phyloP scores from a whole-genome alignment of 495 filamentous ascomycete genomes.

The Penicillium taxi region DNA sequence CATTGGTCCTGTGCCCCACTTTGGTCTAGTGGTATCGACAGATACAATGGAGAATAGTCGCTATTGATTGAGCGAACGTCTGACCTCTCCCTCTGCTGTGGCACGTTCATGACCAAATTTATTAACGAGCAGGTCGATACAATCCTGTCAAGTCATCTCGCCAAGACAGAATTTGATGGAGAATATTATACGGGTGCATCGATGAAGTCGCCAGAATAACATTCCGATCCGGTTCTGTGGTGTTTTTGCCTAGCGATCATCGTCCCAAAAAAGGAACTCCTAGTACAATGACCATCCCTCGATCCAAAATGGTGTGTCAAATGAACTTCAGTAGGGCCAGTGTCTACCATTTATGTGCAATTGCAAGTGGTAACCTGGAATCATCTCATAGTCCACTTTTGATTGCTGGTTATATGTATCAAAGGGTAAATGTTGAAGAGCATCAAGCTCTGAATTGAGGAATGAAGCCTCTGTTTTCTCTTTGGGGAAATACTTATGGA shows the following conservation, averaged over 20 bases:
- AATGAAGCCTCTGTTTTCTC: conserved; percentile 6
- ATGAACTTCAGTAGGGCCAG: conserved; percentile 37
- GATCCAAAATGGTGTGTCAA: conserved; percentile 46
- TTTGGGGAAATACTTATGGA: conserved; percentile 7
- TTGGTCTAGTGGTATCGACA: too few species aligned
- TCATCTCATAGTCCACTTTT: conserved; percentile 44
- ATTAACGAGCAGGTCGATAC: conserved; percentile 34
- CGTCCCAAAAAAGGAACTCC: conserved; percentile 34
- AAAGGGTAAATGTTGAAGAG: conserved; percentile 16
- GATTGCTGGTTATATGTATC: conserved; percentile 28
- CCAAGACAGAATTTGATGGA: conserved; percentile 45
- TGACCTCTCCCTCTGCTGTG: conserved; percentile 48
- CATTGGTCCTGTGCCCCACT: too few species aligned
- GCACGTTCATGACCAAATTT: conserved; percentile 45
- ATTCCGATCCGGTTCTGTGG: conserved; percentile 42
- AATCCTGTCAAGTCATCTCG: conserved; percentile 36
- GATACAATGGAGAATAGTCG: conserved; percentile 43
- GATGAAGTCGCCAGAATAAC: conserved; percentile 46
- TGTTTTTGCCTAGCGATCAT: conserved; percentile 36
- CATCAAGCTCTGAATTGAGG: conserved; percentile 6
- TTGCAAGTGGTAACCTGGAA: conserved; percentile 48
- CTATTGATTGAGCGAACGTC: conserved; percentile 37
- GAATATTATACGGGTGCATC: conserved; percentile 46
- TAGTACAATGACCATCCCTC: conserved; percentile 50
- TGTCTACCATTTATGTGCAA: conserved; percentile 33